Conservation (phyloP, 495 filamentous ascomycete species). For the Hyaloscypha finlandica region DNA sequence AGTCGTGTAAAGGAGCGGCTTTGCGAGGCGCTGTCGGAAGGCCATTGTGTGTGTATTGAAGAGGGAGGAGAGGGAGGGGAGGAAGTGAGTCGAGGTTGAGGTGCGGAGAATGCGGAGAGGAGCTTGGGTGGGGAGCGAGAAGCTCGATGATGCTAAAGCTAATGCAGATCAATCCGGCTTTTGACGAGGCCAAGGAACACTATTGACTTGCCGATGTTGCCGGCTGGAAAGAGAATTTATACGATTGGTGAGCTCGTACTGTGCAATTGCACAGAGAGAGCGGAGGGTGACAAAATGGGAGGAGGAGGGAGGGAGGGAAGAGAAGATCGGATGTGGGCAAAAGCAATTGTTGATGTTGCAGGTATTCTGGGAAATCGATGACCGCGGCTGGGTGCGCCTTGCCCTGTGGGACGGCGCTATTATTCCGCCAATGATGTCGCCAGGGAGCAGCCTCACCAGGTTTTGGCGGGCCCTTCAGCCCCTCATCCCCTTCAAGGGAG, state of each 20-base stretch:
- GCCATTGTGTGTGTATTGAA: conserved; percentile 49
- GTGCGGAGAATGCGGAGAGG: not conserved
- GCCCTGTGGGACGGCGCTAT: not conserved
- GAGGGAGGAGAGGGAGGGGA: conserved; percentile 8
- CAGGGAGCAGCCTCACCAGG: not conserved
- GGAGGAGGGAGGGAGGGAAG: not conserved
- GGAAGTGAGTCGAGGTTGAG: not conserved
- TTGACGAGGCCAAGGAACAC: conserved; percentile 3
- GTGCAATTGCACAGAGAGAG: conserved; percentile 18
- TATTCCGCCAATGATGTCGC: conserved; percentile 7
- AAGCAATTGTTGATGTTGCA: not conserved
- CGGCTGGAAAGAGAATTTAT: not conserved
- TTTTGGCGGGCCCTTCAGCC: too few relatives aligned
- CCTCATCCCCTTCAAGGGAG: too few relatives aligned
- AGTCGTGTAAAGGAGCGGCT: conserved; percentile 59
- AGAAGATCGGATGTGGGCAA: not conserved
- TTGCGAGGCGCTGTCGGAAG: conserved; percentile 58
- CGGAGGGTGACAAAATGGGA: not conserved
- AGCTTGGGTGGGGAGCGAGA: not conserved
- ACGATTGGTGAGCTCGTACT: conserved; percentile 13
- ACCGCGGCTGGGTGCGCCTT: not conserved
- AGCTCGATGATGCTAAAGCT: conserved; percentile 4
- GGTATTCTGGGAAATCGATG: not conserved
- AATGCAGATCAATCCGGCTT: conserved; percentile 24
- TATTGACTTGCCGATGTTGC: not conserved